Evolutionary conservation across 2,329 filamentous ascomycete species (phyloP), one percentile per base, ranked within the genome.

Genomic region (Plenodomus tracheiphilus): DNA sequence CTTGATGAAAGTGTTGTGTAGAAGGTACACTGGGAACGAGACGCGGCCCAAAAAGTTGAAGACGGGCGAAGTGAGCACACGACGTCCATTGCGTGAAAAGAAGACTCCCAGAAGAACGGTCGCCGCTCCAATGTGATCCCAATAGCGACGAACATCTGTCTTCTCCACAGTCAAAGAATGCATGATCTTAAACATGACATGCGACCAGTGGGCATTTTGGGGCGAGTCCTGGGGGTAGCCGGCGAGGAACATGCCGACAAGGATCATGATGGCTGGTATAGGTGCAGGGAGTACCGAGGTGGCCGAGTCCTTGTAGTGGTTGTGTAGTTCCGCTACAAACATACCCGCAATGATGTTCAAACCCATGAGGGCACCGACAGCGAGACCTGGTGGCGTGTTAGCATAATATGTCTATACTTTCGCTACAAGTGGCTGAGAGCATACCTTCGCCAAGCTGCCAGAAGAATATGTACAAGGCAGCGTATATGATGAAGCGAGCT

Each of bases 31-130:
- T 1, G 84, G 82, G 59, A 86, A 86, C 38, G 81, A 84, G 70
- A 85, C 80, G 60, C 81, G 81, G 38, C 84, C 84, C 11, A 86
- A 77, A 78, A 83, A 86, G 38, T 84, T 75, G 37, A 86, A 78
- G 46, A 78, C 75, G 25, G 77, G 77, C 49, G 78, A 79, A 3
- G 81, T 81, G 2, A 86, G 75, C 1, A 80, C 56, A 42, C 75
- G 76, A 52, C 83, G 82, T 22, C 80, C 69, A 21, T 70, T 65
- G 1, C 76, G 75, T 0, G 79, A 82, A 57, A 82, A 79, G 59
- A 83, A 76, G 51, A 83, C 74, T 9, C 77, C 79, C 4, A 83
- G 59, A 3, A 77, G 71, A 41, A 83, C 73, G 18, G 79, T 71
- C 5, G 77, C 68, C 2, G 79, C 75, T 13, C 79, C 79, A 16